A percentile compares a stretch with the other conserved stretches of the same genome.
phyloP scores from a whole-genome alignment of 208 protist species.

The Tritrichomonas musculus region DNA sequence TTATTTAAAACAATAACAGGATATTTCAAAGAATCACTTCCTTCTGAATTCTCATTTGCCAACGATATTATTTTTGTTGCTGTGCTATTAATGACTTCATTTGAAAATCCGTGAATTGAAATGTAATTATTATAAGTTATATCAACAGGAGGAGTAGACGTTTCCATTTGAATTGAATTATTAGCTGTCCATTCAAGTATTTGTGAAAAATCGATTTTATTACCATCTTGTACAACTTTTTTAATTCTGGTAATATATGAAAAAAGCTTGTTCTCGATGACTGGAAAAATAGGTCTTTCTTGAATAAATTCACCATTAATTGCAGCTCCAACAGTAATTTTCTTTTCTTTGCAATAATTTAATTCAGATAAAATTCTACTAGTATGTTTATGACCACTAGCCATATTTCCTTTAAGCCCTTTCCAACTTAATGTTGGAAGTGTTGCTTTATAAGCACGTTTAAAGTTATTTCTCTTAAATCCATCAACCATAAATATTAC shows the following conservation, averaged over 20 bases:
- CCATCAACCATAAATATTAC: background rate
- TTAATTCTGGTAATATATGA: background rate
- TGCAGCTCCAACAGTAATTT: background rate
- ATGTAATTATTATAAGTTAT: background rate
- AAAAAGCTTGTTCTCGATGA: background rate
- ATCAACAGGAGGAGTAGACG: background rate
- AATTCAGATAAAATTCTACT: background rate
- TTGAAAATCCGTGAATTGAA: no score
- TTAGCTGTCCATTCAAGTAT: background rate
- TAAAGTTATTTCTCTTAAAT: background rate
- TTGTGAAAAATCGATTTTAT: background rate
- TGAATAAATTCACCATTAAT: slow-evolving; percentile 6
- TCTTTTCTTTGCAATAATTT: background rate
- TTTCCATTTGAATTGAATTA: background rate
- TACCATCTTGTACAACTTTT: background rate
- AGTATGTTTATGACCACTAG: background rate
- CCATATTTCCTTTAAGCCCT: background rate
- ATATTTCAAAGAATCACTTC: background rate
- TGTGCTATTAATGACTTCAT: no score
- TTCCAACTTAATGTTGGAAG: background rate
- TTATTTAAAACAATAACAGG: no score
- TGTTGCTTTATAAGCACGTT: background rate
- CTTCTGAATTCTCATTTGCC: background rate
- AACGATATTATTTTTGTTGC: no score
- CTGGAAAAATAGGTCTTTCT: background rate